A percentile compares a stretch with the other conserved stretches of the same genome.
Evolutionary conservation across 164 flowering plant genomes (phyloP).

Genomic region (Dillenia turbinata): DNA sequence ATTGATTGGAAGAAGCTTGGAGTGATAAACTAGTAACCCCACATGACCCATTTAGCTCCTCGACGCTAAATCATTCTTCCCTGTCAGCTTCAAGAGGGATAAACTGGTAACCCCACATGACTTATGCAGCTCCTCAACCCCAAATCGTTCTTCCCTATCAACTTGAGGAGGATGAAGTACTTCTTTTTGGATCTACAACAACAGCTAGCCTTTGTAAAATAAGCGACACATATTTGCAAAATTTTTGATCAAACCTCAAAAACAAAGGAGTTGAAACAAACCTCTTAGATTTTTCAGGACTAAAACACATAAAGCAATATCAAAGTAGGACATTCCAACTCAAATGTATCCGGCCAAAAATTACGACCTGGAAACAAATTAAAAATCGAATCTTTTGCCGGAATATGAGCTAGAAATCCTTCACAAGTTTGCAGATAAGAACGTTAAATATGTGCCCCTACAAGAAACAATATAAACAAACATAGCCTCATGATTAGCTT

Average conservation of each 20-base stretch:
- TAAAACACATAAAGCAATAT: conserved; percentile 27
- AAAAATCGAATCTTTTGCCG: conserved; percentile 16
- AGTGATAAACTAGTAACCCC: too few species aligned
- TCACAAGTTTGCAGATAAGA: conserved; percentile 2
- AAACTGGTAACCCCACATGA: conserved; percentile 21
- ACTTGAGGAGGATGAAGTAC: conserved; percentile 14
- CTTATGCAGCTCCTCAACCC: conserved; percentile 16
- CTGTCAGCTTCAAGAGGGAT: too few species aligned
- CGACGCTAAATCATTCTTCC: too few species aligned
- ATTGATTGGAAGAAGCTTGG: too few species aligned
- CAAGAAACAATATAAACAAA: neutral
- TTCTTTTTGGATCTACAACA: conserved; percentile 10
- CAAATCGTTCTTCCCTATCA: conserved; percentile 17
- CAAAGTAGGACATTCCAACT: conserved; percentile 15
- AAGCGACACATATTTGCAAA: neutral
- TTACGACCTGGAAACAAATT: conserved; percentile 13
- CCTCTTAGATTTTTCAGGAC: conserved; percentile 16
- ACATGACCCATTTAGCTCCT: too few species aligned
- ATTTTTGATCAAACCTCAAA: neutral
- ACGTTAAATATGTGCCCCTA: conserved; percentile 29
- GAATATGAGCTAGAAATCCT: conserved; percentile 24
- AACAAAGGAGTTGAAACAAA: conserved; percentile 5
- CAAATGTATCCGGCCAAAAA: conserved; percentile 18
- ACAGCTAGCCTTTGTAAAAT: neutral
- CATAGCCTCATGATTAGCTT: too few species aligned